Conservation (phyloP, 768 basidiomycete genomes). For the Brasilioporus rufonigricans region DNA sequence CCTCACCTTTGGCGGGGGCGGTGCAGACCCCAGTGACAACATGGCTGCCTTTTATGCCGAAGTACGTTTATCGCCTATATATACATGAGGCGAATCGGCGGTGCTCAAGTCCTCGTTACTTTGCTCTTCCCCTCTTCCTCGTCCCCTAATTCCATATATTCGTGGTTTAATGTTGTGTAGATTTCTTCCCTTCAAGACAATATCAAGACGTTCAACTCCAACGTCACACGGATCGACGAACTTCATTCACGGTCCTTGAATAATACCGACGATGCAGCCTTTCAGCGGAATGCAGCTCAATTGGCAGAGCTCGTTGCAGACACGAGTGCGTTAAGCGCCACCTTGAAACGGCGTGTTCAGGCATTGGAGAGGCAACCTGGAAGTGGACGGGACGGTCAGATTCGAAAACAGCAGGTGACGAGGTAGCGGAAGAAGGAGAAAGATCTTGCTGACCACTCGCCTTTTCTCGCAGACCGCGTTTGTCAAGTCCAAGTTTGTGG, state of each 20-base stretch:
- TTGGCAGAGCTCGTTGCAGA: slow-evolving; percentile 69
- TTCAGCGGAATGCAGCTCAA: slow-evolving; percentile 57
- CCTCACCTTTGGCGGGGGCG: slow-evolving; percentile 36
- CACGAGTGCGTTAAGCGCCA: slow-evolving; percentile 66
- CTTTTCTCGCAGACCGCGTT: slow-evolving; percentile 47
- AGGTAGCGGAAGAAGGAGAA: no score
- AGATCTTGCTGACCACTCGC: slow-evolving; percentile 18
- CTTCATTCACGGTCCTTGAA: slow-evolving; percentile 74
- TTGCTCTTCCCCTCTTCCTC: neutral
- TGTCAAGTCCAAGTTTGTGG: slow-evolving; percentile 76
- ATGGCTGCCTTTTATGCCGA: slow-evolving; percentile 77
- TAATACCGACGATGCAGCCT: slow-evolving; percentile 67
- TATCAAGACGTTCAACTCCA: slow-evolving; percentile 64
- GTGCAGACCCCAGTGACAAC: slow-evolving; percentile 45
- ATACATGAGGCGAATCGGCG: neutral
- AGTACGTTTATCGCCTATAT: slow-evolving; percentile 39
- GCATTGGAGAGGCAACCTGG: slow-evolving; percentile 65
- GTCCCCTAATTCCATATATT: no score
- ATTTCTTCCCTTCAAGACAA: slow-evolving; percentile 74
- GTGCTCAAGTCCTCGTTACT: neutral
- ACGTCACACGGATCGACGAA: slow-evolving; percentile 66
- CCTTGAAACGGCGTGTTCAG: slow-evolving; percentile 72
- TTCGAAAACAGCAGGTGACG: slow-evolving; percentile 74
- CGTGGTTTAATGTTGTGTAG: slow-evolving; percentile 34
- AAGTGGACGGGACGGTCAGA: slow-evolving; percentile 63